These are phyloP conservation scores for Amniculicola lignicola DNA, from an alignment of 495 filamentous ascomycete species.

Conservation along the genomic window DNA sequence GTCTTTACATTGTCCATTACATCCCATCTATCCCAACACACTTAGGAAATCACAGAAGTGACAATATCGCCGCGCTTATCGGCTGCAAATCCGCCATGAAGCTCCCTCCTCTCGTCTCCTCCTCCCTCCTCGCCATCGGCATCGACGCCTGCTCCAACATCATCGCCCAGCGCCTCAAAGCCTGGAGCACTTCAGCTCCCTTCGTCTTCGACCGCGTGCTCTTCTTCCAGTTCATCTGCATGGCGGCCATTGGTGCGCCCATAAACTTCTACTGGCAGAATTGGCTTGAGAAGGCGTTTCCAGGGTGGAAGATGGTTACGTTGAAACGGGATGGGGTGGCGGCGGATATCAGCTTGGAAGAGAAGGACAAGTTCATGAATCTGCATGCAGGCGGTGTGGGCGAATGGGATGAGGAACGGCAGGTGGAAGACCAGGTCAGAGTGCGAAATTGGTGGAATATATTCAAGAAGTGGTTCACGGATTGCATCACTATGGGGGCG, in stretches of 20 bases:
- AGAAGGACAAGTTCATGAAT: conserved; percentile 6
- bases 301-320: conserved; percentile 19
- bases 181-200: conserved; percentile 6
- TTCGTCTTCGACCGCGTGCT: conserved; percentile 27
- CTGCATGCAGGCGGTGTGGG: not conserved
- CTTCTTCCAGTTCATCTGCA: conserved; percentile 26
- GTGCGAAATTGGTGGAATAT: conserved; percentile 29
- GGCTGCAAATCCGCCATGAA: conserved; percentile 5
- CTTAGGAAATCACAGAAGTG: too few relatives aligned
- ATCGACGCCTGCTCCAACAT: conserved; percentile 27
- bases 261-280: conserved; percentile 29
- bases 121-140: conserved; percentile 19
- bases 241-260: conserved; percentile 12
- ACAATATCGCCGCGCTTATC: too few relatives aligned
- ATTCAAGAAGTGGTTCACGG: conserved; percentile 28
- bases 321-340: not conserved
- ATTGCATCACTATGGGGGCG: conserved; percentile 31
- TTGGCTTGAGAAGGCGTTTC: conserved; percentile 21
- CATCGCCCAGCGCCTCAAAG: conserved; percentile 25
- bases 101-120: conserved; percentile 14
- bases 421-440: conserved; percentile 5
- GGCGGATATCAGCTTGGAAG: conserved; percentile 16
- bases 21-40: too few relatives aligned
- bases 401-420: too few relatives aligned
- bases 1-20: too few relatives aligned